Base-by-base conservation (phyloP, 1,284 basidiomycete genomes). In the Inonotus obliquus region DNA sequence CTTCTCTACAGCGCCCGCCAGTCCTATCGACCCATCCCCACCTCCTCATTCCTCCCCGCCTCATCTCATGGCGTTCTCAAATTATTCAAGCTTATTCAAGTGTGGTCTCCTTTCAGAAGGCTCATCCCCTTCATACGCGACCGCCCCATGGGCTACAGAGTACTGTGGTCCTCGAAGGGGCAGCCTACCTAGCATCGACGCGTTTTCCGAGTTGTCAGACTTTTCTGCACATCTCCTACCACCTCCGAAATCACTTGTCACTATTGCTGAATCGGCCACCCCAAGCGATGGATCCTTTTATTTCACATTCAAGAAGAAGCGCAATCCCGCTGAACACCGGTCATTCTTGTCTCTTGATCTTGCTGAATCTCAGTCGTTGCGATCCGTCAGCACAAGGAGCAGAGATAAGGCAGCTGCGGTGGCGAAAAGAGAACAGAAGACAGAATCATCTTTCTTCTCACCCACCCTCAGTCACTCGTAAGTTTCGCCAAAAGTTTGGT, bases 331-430 rank as follows among this genome's bases (percentile, higher is more conserved):
- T 55, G 72, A 81, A 65, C 75, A 73, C 61, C 77, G 80, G 29
- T 85, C 83, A 1, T 85, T 85, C 66, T 74, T 84, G 39, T 84
- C 79, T 44, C 76, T 84, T 52, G 83, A 84, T 68, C 79, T 87
- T 9, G 85, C 85, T 49, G 84, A 85, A 70, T 77, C 77, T 47
- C 75, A 76, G 64, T 79, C 77, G 0, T 70, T 77, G 63, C 76
- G 77, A 37, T 75, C 78, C 0, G 77, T 76, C 59, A 77, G 76
- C 59, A 66, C 69, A 69, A 64, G 69, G 23, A 66, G 71, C 59
- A 69, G 66, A 45, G 51, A 49, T 56, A 71, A 67, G 58, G 63
- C 70, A 70, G 61, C 54, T 65, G 57, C 10, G 58, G 1, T 63
- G 11, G 29, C 17, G 57, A 39, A 63, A 47, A 35, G n/a, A 49